A percentile compares a stretch with the other conserved stretches of the same genome.
Conservation (phyloP, 2,329 filamentous ascomycete species). For the Curvularia eragrostidis region DNA sequence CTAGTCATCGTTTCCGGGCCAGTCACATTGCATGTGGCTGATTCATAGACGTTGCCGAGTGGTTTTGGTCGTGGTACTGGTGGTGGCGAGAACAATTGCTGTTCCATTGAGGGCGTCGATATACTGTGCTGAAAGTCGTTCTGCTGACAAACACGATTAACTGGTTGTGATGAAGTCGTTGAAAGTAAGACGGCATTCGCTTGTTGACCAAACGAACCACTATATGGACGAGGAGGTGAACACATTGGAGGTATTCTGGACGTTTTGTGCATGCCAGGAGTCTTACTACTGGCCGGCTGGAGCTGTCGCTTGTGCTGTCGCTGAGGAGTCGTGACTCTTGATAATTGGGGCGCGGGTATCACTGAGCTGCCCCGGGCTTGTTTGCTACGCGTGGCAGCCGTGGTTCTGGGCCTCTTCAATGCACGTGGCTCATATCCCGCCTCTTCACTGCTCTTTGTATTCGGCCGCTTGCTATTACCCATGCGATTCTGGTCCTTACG, state of each 20-base stretch:
- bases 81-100: conserved; percentile 4
- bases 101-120: neutral
- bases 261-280: conserved; percentile 1
- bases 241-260: conserved; percentile 1
- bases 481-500: conserved; percentile 44
- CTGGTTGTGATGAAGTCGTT: neutral
- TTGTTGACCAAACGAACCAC: conserved; percentile 6
- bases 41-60: conserved; percentile 3
- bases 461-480: conserved; percentile 46
- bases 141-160: neutral
- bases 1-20: neutral
- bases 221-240: neutral
- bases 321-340: conserved; percentile 19
- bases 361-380: conserved; percentile 15
- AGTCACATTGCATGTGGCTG: conserved; percentile 1
- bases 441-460: conserved; percentile 22
- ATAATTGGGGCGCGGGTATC: conserved; percentile 8
- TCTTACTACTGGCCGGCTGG: conserved; percentile 1
- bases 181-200: conserved; percentile 6
- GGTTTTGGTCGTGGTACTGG: conserved; percentile 16
- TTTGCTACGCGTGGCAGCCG: conserved; percentile 4
- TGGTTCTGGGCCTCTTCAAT: conserved; percentile 17
- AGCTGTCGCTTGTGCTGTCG: neutral
- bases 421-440: conserved; percentile 7
- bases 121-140: conserved; percentile 12